phyloP scores from a whole-genome alignment of 1,139 yeast genomes.

The Pichia sp. region DNA sequence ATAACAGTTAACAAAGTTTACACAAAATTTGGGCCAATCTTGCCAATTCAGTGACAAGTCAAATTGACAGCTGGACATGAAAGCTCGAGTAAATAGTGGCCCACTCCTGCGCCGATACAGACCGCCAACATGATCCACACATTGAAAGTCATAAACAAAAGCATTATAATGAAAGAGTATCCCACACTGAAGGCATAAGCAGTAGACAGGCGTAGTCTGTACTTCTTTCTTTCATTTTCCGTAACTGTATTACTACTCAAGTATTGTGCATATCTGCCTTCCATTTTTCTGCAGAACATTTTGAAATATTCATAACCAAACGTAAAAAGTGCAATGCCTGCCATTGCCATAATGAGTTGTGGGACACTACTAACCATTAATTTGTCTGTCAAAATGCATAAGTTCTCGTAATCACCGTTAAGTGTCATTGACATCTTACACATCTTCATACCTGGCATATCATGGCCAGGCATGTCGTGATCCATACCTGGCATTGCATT shows the following conservation, averaged over 20 bases:
- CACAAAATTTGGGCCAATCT: no score
- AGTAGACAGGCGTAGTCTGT: conserved; percentile 17
- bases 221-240: conserved; percentile 11
- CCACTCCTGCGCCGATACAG: conserved; percentile 25
- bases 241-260: conserved; percentile 10
- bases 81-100: conserved; percentile 23
- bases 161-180: conserved; percentile 28
- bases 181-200: conserved; percentile 25
- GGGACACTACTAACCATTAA: conserved; percentile 22
- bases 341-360: conserved; percentile 22
- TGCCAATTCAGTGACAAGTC: conserved; percentile 22
- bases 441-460: conserved; percentile 22
- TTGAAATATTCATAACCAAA: conserved; percentile 27
- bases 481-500: conserved; percentile 4
- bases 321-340: conserved; percentile 16
- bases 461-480: conserved; percentile 19
- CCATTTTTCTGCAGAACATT: conserved; percentile 18
- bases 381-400: conserved; percentile 25
- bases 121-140: conserved; percentile 29
- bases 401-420: conserved; percentile 26
- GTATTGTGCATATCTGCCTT: conserved; percentile 16
- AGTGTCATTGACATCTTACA: conserved; percentile 29
- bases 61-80: conserved; percentile 10
- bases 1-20: no score
- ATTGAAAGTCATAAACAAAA: conserved; percentile 29